Evolutionary conservation across 108 stramenopile genomes (phyloP), one percentile per base, ranked within the genome.

Genomic region (Nitzschia sp.): DNA sequence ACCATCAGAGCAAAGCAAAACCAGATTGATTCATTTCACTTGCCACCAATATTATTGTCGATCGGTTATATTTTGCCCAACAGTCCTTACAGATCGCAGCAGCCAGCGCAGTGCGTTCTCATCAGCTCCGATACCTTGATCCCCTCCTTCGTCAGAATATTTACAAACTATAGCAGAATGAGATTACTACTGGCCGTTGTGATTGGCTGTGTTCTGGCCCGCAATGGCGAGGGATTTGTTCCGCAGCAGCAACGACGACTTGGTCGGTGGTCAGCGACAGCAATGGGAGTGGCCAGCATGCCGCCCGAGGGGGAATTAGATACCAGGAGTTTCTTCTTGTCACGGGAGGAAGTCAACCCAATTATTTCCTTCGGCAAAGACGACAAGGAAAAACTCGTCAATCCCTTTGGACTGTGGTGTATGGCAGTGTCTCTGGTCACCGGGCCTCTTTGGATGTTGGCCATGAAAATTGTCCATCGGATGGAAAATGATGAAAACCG

Each of bases 381-480:
- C 26, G 47, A 48, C 2, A 63, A 53, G 38, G 75, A 87, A 47
- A 91, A 91, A 66, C 57, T 91, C 4, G 52, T 91, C 59, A 91
- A 91, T 50, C 34, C 62, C 32, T 71, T 60, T 63, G 90, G 90
- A 25, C 23, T 88, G 9, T 77, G 70, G 50, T 72, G 81, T 52
- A 53, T 86, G 21, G 19, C 78, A 15, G 78, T 84, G 17, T 78
- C 85, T 13, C 16, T 84, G 0, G 6, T 76, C 9, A 84, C 83
- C 30, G 76, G 83, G 53, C 90, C 90, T 21, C 44, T 88, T 4
- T 91, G 90, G 90, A 26, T 79, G 25, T 19, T 74, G 8, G 72
- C 80, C 22, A 86, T 91, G 83, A 58, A 69, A 22, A 59, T 75
- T 11, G 33, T 79, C 11, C n/a, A 59, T 11, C 66, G 69, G 32